Conservation (phyloP, 306 rosid species). For the Erythrophleum fordii region DNA sequence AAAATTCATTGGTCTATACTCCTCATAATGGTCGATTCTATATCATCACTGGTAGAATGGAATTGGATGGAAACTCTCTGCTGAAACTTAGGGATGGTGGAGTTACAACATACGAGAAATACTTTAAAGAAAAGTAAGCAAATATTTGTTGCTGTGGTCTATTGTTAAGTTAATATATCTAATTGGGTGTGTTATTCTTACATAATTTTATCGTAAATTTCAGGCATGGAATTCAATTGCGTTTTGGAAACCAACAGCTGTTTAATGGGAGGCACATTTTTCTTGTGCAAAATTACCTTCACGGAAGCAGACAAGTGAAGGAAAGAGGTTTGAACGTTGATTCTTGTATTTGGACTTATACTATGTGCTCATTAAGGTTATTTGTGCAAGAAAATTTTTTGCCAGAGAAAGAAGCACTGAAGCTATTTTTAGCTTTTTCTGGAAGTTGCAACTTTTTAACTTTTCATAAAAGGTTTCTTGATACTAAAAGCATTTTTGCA, state of each 20-base stretch:
- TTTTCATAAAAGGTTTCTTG: background rate
- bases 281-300: constrained; percentile 56
- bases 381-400: background rate
- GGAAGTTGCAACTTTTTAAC: background rate
- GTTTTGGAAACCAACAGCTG: constrained; percentile 54
- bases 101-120: constrained; percentile 59
- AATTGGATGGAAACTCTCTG: constrained; percentile 64
- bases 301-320: constrained; percentile 45
- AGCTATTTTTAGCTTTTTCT: background rate
- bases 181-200: background rate
- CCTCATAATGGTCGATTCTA: constrained; percentile 69
- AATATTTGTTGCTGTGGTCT: constrained; percentile 21
- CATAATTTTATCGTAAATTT: constrained; percentile 33
- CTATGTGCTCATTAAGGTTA: background rate
- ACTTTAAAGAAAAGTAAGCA: constrained; percentile 55
- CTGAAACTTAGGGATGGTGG: constrained; percentile 48
- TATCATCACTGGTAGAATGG: constrained; percentile 51
- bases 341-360: constrained; percentile 15
- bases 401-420: background rate
- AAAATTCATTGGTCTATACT: constrained; percentile 65
- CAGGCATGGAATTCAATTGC: constrained; percentile 65
- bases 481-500: background rate
- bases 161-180: constrained; percentile 12
- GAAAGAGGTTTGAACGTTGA: constrained; percentile 56
- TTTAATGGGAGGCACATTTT: constrained; percentile 60